Base-by-base conservation (phyloP, 106 monocot genomes). In the Dioscorea zingiberensis region DNA sequence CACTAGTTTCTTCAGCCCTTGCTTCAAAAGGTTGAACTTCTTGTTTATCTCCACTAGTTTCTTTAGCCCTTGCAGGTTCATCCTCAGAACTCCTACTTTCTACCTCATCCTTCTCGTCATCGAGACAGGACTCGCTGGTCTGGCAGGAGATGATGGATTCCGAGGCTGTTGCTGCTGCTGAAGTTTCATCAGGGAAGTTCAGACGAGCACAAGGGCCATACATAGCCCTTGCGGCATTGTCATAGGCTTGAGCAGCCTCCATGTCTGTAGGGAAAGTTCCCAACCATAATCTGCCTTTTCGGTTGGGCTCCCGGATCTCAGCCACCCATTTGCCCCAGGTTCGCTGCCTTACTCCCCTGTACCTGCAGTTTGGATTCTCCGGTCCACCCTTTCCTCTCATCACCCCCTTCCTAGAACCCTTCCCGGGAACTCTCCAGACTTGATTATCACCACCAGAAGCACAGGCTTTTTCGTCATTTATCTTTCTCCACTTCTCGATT, bases 301-400 rank as follows among this genome's bases (percentile, higher is more conserved):
- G 69, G 22, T 85, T 80, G 2, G 94, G 94, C 55, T 90, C 87
- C 47, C 94, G 69, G 54, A 94, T 94, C 58, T 94, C 94, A 5
- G 90, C 78, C 22, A 94, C 94, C 94, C 94, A 94, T 19, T 90
- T 94, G 6, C 94, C 94, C 90, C 90, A 94, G 2, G 85, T 83
- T 0, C 94, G 81, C 48, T 94, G 94, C 63, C 94, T 69, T 13
- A 94, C 94, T 21, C 94, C 94, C 2, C 94, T 73, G 51, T 83
- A 94, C 0, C 38, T 68, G 48, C 90, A 90, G 14, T 10, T 22
- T 7, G 80, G 38, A 25, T 94, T 94, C 16, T 94, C 87, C 0
- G 94, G 94, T 5, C 94, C 94, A 21, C 94, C 94, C 57, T 90
- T 94, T 0, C 94, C 94, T 57, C 67, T 55, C 94, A 90, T 91